phyloP scores from a whole-genome alignment of 305 asterid species.

The Fraxinus ornus region DNA sequence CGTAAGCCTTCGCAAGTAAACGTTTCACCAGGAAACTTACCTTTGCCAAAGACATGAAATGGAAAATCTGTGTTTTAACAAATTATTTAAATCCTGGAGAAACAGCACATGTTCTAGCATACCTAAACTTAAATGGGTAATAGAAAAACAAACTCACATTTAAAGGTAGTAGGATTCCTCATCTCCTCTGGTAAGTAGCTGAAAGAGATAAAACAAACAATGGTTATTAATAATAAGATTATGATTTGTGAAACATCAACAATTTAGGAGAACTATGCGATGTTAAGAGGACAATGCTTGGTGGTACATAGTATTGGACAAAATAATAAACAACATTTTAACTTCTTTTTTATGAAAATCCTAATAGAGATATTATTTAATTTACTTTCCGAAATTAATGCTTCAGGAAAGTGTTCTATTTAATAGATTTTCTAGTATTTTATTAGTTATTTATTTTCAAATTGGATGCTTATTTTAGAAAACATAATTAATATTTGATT shows the following conservation, averaged over 20 bases:
- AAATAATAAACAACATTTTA: background rate
- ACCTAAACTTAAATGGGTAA: background rate
- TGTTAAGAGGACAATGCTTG: background rate
- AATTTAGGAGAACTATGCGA: background rate
- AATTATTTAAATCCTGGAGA: background rate
- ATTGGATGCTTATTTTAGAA: background rate
- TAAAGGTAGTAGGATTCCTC: constrained; percentile 62
- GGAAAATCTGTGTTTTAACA: background rate
- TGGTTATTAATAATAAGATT: background rate
- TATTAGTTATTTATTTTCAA: background rate
- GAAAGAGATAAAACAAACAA: constrained; percentile 19
- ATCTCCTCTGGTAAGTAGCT: constrained; percentile 67
- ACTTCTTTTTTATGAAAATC: background rate
- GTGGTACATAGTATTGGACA: background rate
- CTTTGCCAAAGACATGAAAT: background rate
- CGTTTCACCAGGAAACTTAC: background rate
- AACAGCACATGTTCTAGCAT: background rate
- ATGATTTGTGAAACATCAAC: background rate
- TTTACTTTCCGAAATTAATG: background rate
- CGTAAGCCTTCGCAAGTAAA: background rate
- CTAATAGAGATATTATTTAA: background rate
- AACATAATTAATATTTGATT: background rate
- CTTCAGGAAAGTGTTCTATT: background rate
- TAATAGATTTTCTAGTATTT: background rate
- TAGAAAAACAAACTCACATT: constrained; percentile 43